These are phyloP conservation scores for Skeletonema costatum DNA, from an alignment of 108 stramenopile genomes.

Conservation along the genomic window DNA sequence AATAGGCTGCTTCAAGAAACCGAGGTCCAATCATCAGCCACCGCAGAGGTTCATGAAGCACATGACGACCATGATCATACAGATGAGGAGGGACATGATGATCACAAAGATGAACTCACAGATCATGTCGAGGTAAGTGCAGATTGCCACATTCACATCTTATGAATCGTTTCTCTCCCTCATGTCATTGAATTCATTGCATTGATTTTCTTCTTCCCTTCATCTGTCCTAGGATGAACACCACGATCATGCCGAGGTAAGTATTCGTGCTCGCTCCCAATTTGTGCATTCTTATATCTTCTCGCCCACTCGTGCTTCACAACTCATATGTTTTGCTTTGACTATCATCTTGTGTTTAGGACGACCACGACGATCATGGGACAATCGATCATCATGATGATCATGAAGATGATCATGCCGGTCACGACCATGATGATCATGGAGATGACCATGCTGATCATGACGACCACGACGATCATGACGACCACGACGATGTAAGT, in stretches of 20 bases:
- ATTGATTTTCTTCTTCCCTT: background rate
- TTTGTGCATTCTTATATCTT: too few species aligned
- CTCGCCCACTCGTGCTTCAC: background rate
- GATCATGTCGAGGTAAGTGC: background rate
- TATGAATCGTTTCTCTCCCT: background rate
- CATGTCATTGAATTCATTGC: background rate
- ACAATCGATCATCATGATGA: background rate
- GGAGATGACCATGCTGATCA: constrained; percentile 11
- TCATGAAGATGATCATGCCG: constrained; percentile 18
- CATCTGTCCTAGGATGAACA: background rate
- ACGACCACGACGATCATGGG: background rate
- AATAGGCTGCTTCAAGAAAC: background rate
- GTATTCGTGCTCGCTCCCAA: too few species aligned
- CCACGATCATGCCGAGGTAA: background rate
- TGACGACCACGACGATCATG: constrained; percentile 4
- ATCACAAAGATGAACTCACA: constrained; percentile 8
- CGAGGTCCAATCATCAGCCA: background rate
- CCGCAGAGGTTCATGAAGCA: background rate
- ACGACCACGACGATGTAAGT: background rate
- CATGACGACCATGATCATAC: constrained; percentile 13
- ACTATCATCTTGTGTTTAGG: background rate
- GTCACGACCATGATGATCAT: constrained; percentile 5
- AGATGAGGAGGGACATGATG: background rate
- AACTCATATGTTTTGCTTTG: background rate
- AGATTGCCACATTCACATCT: background rate